phyloP scores from a whole-genome alignment of 129 eudicot genomes.

The Artemisia argyi region DNA sequence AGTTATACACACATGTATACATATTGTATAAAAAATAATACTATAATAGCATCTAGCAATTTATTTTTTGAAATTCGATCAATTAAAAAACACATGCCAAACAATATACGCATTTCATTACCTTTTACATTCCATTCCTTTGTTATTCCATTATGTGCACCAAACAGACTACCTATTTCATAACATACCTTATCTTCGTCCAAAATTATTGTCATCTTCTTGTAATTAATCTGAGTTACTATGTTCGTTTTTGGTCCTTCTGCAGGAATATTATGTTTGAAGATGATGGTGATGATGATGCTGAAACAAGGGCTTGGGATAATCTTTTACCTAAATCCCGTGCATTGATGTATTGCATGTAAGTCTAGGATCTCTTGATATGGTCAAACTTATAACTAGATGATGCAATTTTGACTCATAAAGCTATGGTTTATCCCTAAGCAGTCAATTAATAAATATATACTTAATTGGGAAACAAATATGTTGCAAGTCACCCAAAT shows the following conservation, averaged over 20 bases:
- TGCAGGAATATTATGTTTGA: conserved; percentile 58
- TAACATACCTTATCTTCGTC: neutral
- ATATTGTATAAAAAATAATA: too few species aligned
- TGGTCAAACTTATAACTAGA: neutral
- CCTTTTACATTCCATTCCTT: too few species aligned
- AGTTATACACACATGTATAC: too few species aligned
- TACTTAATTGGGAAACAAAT: too few species aligned
- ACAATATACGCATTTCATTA: too few species aligned
- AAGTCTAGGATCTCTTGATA: conserved; percentile 37
- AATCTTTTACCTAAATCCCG: conserved; percentile 61
- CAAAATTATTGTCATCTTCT: neutral
- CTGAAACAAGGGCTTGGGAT: conserved; percentile 71
- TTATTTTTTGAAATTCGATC: too few species aligned
- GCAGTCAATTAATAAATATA: too few species aligned
- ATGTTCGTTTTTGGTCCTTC: conserved; percentile 9
- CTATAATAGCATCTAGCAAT: too few species aligned
- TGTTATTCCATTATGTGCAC: too few species aligned
- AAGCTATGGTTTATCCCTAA: too few species aligned
- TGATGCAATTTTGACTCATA: neutral
- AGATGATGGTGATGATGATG: conserved; percentile 27
- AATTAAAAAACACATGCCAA: too few species aligned
- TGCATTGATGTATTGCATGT: conserved; percentile 82
- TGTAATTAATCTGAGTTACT: neutral
- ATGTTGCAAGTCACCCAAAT: too few species aligned
- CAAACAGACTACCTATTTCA: neutral